These are phyloP conservation scores for Ochromonas danica DNA, from an alignment of 108 stramenopile genomes.

Conservation along the genomic window DNA sequence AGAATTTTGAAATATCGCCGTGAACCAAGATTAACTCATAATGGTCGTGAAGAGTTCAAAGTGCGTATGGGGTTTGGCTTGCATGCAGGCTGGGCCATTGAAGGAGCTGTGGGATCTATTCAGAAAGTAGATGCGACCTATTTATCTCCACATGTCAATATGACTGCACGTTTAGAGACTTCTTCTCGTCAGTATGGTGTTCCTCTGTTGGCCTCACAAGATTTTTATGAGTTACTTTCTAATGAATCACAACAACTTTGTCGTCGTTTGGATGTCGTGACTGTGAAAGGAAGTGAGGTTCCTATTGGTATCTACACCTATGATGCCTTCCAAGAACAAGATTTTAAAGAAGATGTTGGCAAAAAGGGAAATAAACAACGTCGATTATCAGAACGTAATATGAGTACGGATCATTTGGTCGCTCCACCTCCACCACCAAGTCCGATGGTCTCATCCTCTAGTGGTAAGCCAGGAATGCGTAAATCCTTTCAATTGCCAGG, in stretches of 20 bases:
- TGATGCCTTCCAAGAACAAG: slow-evolving; percentile 50
- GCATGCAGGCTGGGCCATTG: slow-evolving; percentile 76
- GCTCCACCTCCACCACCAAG: too few relatives aligned
- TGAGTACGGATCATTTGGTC: too few relatives aligned
- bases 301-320: slow-evolving; percentile 82
- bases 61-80: slow-evolving; percentile 67
- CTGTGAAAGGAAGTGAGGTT: slow-evolving; percentile 84
- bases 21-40: slow-evolving; percentile 11
- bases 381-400: not conserved
- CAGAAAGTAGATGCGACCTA: slow-evolving; percentile 94
- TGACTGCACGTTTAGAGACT: slow-evolving; percentile 88
- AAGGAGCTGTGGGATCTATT: slow-evolving; percentile 81
- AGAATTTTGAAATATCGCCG: not conserved
- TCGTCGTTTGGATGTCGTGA: slow-evolving; percentile 72
- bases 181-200: slow-evolving; percentile 84
- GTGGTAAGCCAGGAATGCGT: too few relatives aligned
- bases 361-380: not conserved
- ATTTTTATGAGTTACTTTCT: slow-evolving; percentile 59
- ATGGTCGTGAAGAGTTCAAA: slow-evolving; percentile 5
- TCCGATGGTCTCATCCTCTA: too few relatives aligned
- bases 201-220: slow-evolving; percentile 66
- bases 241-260: slow-evolving; percentile 34
- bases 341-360: not conserved
- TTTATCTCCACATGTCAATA: slow-evolving; percentile 88
- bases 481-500: too few relatives aligned